Percentiles rank a stretch among this genome's conserved stretches.
Conservation (phyloP, 768 basidiomycete genomes). For the Calocybe cyanea region DNA sequence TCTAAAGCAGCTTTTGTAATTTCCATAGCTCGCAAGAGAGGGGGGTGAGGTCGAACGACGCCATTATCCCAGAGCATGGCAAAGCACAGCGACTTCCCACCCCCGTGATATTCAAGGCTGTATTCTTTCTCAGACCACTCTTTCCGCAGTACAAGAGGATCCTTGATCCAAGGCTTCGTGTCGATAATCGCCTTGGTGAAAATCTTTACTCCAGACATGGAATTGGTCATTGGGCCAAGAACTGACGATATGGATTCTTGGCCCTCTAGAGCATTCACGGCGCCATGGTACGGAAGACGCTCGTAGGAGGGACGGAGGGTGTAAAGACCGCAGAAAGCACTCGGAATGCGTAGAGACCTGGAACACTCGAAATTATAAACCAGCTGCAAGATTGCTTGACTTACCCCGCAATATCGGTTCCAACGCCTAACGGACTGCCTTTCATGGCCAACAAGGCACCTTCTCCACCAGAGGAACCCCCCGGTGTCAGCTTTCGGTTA, state of each 20-base stretch:
- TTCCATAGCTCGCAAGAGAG: slow-evolving; percentile 47
- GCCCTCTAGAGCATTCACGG: slow-evolving; percentile 47
- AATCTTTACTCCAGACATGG: slow-evolving; percentile 44
- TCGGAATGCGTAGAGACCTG: slow-evolving; percentile 55
- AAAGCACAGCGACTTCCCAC: slow-evolving; percentile 41
- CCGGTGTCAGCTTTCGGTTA: slow-evolving; percentile 51
- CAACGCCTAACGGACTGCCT: slow-evolving; percentile 58
- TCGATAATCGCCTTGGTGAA: slow-evolving; percentile 52
- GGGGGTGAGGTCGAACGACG: slow-evolving; percentile 47
- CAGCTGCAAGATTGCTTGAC: slow-evolving; percentile 8
- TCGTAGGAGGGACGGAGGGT: slow-evolving; percentile 53
- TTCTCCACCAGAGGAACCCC: slow-evolving; percentile 69
- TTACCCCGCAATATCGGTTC: slow-evolving; percentile 62
- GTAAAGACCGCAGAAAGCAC: slow-evolving; percentile 54
- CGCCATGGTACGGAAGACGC: slow-evolving; percentile 52
- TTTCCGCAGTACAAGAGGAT: slow-evolving; percentile 48
- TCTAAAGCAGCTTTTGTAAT: slow-evolving; percentile 36
- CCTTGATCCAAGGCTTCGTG: slow-evolving; percentile 50
- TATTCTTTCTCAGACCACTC: slow-evolving; percentile 45
- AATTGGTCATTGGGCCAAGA: slow-evolving; percentile 54
- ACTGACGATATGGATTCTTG: slow-evolving; percentile 56
- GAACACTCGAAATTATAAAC: neutral
- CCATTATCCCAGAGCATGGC: slow-evolving; percentile 50
- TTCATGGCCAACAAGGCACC: slow-evolving; percentile 58
- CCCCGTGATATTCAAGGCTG: slow-evolving; percentile 41